Conservation (phyloP, 352 stramenopile genomes). For the Peronospora farinosa region DNA sequence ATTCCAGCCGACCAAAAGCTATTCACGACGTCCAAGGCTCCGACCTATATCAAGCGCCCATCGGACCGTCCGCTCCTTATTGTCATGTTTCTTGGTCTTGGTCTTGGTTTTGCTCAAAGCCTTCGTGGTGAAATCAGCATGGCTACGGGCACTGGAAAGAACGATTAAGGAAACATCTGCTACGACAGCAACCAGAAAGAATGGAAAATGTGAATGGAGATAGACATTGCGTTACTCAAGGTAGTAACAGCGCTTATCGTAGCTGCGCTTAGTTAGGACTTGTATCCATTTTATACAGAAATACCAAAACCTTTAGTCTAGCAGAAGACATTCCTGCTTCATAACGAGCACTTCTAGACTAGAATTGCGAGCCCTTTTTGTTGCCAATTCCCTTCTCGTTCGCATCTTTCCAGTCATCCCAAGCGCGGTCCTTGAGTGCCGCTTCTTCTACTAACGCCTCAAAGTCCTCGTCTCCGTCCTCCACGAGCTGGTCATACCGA, state of each 20-base stretch:
- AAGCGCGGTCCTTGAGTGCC: constrained; percentile 90
- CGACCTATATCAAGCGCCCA: constrained; percentile 32
- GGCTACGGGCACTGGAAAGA: constrained; percentile 61
- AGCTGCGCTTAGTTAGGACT: too few relatives aligned
- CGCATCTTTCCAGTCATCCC: constrained; percentile 96
- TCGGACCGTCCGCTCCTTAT: constrained; percentile 43
- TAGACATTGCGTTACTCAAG: neutral
- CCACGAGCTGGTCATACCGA: constrained; percentile 91
- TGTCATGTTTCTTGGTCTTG: constrained; percentile 38
- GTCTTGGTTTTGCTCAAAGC: constrained; percentile 51
- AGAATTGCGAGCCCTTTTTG: constrained; percentile 93
- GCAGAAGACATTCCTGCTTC: neutral
- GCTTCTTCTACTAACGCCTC: constrained; percentile 87
- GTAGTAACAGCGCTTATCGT: neutral
- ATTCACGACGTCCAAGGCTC: constrained; percentile 32
- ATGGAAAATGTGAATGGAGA: constrained; percentile 3
- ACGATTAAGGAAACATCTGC: constrained; percentile 37
- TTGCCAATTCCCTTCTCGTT: constrained; percentile 95
- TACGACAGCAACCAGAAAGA: neutral
- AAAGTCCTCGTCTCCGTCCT: constrained; percentile 94
- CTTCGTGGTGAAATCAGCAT: constrained; percentile 65
- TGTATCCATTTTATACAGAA: too few relatives aligned
- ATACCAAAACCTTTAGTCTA: neutral
- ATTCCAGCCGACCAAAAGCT: constrained; percentile 58
- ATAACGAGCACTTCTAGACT: constrained; percentile 14